These are phyloP conservation scores for Calonectria ilicicola DNA, from an alignment of 2,329 filamentous ascomycete genomes.

Conservation along the genomic window DNA sequence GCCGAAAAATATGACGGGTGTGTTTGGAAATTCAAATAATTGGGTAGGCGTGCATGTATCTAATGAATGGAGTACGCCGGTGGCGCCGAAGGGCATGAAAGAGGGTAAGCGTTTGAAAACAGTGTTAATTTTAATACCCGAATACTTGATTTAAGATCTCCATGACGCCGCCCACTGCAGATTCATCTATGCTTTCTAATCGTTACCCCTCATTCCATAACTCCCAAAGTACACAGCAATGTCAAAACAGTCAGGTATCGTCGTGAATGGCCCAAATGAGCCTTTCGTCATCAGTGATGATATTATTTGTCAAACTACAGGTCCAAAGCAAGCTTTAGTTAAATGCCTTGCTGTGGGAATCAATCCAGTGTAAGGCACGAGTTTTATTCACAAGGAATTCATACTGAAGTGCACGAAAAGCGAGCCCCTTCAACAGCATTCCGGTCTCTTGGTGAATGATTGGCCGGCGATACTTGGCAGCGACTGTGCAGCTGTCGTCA, in stretches of 20 bases:
- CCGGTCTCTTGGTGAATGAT: conserved; percentile 45
- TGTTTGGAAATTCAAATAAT: background rate
- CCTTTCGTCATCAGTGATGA: conserved; percentile 37
- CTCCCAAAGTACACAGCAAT: conserved; percentile 1
- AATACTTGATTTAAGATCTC: background rate
- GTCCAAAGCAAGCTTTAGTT: conserved; percentile 48
- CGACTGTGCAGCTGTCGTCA: conserved; percentile 49
- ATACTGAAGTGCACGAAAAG: conserved; percentile 21
- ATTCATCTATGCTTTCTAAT: no score
- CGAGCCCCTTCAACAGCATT: conserved; percentile 49
- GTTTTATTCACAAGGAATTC: background rate
- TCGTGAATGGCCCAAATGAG: conserved; percentile 28
- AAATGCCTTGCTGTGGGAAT: conserved; percentile 50
- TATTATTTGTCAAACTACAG: conserved; percentile 43
- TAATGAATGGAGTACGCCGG: background rate
- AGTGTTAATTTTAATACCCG: background rate
- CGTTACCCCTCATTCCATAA: background rate
- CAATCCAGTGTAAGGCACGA: conserved; percentile 49
- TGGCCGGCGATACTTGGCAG: conserved; percentile 54
- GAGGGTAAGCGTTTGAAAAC: background rate
- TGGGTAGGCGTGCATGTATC: background rate
- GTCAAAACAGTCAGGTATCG: conserved; percentile 34
- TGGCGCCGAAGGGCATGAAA: background rate
- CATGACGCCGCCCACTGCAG: no score
- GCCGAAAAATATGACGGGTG: background rate